Evolutionary conservation across 208 protist genomes (phyloP), one percentile per base, ranked within the genome.

Genomic region (Leishmania gerbilli): DNA sequence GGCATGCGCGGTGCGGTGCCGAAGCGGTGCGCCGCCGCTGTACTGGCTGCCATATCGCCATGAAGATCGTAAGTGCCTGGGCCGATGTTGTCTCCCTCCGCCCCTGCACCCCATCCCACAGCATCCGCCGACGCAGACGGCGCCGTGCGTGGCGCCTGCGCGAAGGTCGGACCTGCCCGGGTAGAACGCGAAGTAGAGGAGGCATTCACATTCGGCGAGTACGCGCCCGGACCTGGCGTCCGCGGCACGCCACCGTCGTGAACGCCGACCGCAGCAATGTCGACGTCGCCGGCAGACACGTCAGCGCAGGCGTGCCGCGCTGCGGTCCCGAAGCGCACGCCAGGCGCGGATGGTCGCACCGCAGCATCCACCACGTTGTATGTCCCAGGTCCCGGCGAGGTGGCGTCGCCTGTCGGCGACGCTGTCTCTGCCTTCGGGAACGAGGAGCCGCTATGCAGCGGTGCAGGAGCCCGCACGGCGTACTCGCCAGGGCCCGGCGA

Each of bases 41-140:
- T 27, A 24, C 40, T 56, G 40, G 53, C 31, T 37, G 77, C 60
- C 56, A 51, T 51, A n/a, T 2, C 45, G 4, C 13, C 55, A 6
- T 51, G 69, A 13, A 74, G 64, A 71, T 90, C 84, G 72, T 93
- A 93, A 27, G 90, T 53, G n/a, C 90, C 91, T 58, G 91, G 91
- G 1, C 91, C 91, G 40, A 88, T 49, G 65, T 47, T 76, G 6
- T n/a, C 77, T 1, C 37, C 53, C n/a, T 34, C 13, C 19, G 11
- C 81, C 19, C 31, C 53, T 8, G 45, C 53, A 13, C 24, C 51
- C 15, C 9, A 37, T 47, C 24, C 53, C 21, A 53, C n/a, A 5
- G 24, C 68, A 34, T 56, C 27, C 19, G 24, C 27, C 9, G 71
- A 21, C n/a, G 71, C 31, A 19, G 42, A 40, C 5, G 49, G 47